A percentile compares a stretch with the other conserved stretches of the same genome.
Evolutionary conservation across 805 yeast species (phyloP).

Genomic region (Pichia thaimueangensis): DNA sequence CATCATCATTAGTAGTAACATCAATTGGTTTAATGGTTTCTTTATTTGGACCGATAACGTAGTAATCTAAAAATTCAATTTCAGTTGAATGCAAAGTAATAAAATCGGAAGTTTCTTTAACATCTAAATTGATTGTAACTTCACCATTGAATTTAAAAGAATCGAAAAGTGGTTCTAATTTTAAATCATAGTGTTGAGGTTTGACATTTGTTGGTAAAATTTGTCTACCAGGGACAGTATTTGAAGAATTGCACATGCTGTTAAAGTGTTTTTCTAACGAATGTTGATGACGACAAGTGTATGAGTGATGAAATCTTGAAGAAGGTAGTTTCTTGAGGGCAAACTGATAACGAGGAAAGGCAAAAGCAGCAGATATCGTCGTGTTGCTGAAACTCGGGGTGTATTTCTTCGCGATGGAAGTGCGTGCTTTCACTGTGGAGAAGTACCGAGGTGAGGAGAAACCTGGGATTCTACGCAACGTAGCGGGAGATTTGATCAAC

Average conservation of each 20-base stretch:
- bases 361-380: background rate
- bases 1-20: conserved; percentile 37
- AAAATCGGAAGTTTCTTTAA: conserved; percentile 38
- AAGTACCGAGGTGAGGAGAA: no score
- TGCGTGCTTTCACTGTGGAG: no score
- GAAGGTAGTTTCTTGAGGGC: background rate
- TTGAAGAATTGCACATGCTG: conserved; percentile 6
- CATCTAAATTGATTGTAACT: conserved; percentile 46
- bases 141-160: conserved; percentile 45
- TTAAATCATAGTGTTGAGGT: conserved; percentile 71
- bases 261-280: conserved; percentile 6
- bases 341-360: background rate
- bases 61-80: conserved; percentile 21
- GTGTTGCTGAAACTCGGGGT: background rate
- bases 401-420: no score
- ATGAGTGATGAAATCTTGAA: conserved; percentile 1
- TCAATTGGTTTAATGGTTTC: conserved; percentile 18
- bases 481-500: no score
- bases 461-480: no score
- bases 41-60: conserved; percentile 14
- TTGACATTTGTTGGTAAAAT: conserved; percentile 45
- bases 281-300: conserved; percentile 5
- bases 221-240: conserved; percentile 19
- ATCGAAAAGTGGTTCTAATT: conserved; percentile 33
- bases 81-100: conserved; percentile 40